Base-by-base conservation (phyloP, 371 early-diverging fungal genomes). In the Mortierella sp. region DNA sequence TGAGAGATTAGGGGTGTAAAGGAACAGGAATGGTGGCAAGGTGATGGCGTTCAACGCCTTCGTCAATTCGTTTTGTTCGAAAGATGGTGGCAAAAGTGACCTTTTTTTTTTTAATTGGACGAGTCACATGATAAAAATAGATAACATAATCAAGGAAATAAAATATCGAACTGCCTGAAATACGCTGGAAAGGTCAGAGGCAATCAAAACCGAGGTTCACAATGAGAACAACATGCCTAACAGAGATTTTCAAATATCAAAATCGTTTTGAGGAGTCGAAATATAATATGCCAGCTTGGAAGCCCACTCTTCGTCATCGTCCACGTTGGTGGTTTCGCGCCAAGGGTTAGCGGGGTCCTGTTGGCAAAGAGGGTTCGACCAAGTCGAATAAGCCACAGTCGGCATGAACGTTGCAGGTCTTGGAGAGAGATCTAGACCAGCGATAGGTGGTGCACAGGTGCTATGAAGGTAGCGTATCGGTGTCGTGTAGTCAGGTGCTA, bases 221-320 rank as follows among this genome's bases (percentile, higher is more conserved):
- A 41, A 13, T 41, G n/a, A n/a, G n/a, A n/a, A n/a, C n/a, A n/a
- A n/a, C n/a, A n/a, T n/a, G 43, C 8, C 43, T 41, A 10, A 5
- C 10, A 59, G 36, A 59, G 19, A 19, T 7, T 8, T 50, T 72
- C 53, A 81, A 58, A 81, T 75, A 47, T 65, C 63, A 52, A 81
- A 81, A 24, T 81, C 82, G 40, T 81, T 81, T 16, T 81, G 72
- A 19, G 76, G 69, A n/a, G 82, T 81, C 67, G 72, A 60, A 28
- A 81, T 81, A 40, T 72, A 81, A 40, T 47, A 69, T n/a, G 63
- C 82, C 36, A 81, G 57, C 53, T 68, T 68, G 21, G 70, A 52
- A n/a, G 65, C 69, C 82, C 82, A 81, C 22, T 76, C 55, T 22
- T 63, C 53, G 9, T 76, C 69, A 10, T 60, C 61, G 10, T 63